These are phyloP conservation scores for Moesziomyces antarcticus DNA, from an alignment of 1,284 basidiomycete species.

Conservation along the genomic window DNA sequence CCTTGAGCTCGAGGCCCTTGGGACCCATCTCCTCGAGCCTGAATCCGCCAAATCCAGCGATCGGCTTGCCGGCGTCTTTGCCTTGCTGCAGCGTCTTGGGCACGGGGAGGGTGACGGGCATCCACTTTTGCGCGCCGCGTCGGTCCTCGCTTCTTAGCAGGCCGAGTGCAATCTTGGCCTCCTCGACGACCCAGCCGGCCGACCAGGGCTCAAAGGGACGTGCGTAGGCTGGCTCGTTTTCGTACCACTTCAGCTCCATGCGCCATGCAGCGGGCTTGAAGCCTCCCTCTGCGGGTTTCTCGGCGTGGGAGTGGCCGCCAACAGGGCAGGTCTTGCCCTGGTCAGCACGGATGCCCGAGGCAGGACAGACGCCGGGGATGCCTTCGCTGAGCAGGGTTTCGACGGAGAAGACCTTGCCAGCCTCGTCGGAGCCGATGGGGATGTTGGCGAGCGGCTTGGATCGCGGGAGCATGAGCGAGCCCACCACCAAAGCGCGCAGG, in stretches of 20 bases:
- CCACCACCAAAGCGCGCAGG: constrained; percentile 7
- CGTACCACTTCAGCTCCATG: constrained; percentile 45
- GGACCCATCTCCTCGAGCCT: constrained; percentile 51
- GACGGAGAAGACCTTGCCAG: constrained; percentile 25
- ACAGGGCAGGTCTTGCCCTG: constrained; percentile 47
- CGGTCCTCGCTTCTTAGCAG: constrained; percentile 27
- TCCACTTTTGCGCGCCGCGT: constrained; percentile 20
- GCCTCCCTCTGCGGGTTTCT: not conserved
- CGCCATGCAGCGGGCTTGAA: constrained; percentile 30
- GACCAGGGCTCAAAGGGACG: constrained; percentile 15
- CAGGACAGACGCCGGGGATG: constrained; percentile 40
- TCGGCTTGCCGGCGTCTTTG: not conserved
- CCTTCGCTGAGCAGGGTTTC: constrained; percentile 26
- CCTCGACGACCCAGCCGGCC: constrained; percentile 17
- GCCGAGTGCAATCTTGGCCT: constrained; percentile 19
- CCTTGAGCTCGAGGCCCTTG: constrained; percentile 42
- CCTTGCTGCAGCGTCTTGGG: constrained; percentile 2
- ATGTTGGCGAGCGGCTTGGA: constrained; percentile 19
- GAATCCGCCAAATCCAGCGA: constrained; percentile 34
- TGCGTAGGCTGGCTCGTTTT: constrained; percentile 45
- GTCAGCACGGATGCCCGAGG: constrained; percentile 28
- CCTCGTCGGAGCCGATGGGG: constrained; percentile 23
- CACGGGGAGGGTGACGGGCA: constrained; percentile 21
- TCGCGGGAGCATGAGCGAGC: constrained; percentile 22
- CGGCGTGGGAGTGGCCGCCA: constrained; percentile 20